Conservation (phyloP, 495 filamentous ascomycete species). For the Apiosordaria backusii region DNA sequence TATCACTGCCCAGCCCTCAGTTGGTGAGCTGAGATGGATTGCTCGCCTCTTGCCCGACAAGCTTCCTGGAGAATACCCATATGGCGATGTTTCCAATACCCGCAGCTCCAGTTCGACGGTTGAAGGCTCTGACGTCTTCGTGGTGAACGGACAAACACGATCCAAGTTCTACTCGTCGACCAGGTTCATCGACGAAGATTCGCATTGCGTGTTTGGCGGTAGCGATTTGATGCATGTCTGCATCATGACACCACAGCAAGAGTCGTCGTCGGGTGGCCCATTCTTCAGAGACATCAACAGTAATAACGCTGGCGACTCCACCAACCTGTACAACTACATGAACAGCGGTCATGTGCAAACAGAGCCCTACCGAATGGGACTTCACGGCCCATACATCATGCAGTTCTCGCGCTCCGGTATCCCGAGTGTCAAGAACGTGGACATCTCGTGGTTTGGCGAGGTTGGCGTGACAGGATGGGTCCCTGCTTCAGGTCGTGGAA, state of each 20-base stretch:
- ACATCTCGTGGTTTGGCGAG: constrained; percentile 58
- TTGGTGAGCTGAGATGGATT: constrained; percentile 65
- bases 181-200: constrained; percentile 63
- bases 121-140: constrained; percentile 62
- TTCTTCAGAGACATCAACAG: constrained; percentile 65
- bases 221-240: constrained; percentile 47
- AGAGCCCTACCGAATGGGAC: constrained; percentile 57
- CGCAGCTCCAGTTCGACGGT: constrained; percentile 47
- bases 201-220: constrained; percentile 54
- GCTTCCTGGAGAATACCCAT: constrained; percentile 55
- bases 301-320: constrained; percentile 57
- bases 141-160: constrained; percentile 58
- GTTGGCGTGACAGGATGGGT: constrained; percentile 58
- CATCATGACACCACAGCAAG: constrained; percentile 50
- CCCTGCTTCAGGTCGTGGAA: constrained; percentile 50
- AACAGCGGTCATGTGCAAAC: constrained; percentile 63
- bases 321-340: constrained; percentile 67
- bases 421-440: constrained; percentile 44
- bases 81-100: constrained; percentile 49
- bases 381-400: constrained; percentile 66
- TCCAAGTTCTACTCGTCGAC: constrained; percentile 68
- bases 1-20: constrained; percentile 54
- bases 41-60: constrained; percentile 55
- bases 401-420: constrained; percentile 57
- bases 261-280: constrained; percentile 53